phyloP scores from a whole-genome alignment of 306 rosid genomes.

The Purshia tridentata region DNA sequence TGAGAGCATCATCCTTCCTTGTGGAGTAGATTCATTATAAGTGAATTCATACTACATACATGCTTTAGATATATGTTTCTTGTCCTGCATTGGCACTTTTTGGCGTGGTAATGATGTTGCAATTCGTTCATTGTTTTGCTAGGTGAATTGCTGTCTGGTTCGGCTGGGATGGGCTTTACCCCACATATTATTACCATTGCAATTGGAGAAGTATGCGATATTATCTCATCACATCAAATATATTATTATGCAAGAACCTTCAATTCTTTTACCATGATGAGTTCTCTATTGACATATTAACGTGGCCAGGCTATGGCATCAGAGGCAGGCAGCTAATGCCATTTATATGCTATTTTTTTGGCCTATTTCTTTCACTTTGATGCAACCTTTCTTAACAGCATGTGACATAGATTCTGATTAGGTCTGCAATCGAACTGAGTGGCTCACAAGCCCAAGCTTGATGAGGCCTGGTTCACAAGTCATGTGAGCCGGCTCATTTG shows the following conservation, averaged over 20 bases:
- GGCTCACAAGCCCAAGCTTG: not conserved
- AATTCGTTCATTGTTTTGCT: conserved; percentile 34
- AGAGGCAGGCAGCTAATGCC: not conserved
- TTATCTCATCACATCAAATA: conserved; percentile 12
- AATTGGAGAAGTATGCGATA: conserved; percentile 73
- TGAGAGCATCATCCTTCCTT: not conserved
- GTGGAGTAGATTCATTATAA: not conserved
- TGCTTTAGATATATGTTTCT: conserved; percentile 5
- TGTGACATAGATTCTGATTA: not conserved
- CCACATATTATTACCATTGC: conserved; percentile 86
- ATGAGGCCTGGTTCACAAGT: not conserved
- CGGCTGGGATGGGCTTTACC: conserved; percentile 91
- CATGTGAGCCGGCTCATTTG: not conserved
- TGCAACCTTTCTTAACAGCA: not conserved
- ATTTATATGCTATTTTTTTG: not conserved
- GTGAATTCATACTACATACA: not conserved
- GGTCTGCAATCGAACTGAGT: not conserved
- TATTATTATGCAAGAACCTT: not conserved
- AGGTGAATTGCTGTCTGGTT: conserved; percentile 79
- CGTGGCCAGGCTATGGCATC: not conserved
- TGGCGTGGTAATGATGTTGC: conserved; percentile 26
- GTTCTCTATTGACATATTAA: conserved; percentile 3
- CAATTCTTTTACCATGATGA: not conserved
- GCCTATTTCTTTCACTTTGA: not conserved
- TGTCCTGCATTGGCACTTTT: conserved; percentile 11